phyloP scores from a whole-genome alignment of 2,329 filamentous ascomycete species.

The Exophiala mesophila region DNA sequence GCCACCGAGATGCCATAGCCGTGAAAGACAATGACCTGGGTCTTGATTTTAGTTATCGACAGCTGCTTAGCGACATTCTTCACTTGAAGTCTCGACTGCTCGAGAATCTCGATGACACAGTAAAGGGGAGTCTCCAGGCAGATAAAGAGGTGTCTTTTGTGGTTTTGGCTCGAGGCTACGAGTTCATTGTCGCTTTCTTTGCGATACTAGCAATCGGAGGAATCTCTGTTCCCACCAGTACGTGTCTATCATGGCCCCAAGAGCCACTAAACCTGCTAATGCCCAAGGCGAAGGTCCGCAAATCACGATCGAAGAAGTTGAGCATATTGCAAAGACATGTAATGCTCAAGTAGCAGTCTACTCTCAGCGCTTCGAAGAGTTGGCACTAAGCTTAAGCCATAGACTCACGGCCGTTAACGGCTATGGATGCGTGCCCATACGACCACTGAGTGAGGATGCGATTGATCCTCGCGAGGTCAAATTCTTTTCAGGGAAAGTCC shows the following conservation, averaged over 20 bases:
- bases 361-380: neutral
- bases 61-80: conserved; percentile 43
- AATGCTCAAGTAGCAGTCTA: neutral
- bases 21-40: conserved; percentile 28
- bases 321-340: conserved; percentile 22
- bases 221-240: conserved; percentile 41
- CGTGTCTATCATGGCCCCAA: neutral
- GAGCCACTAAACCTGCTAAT: neutral
- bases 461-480: conserved; percentile 20
- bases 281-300: conserved; percentile 2
- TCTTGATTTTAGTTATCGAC: conserved; percentile 33
- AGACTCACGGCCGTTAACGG: neutral
- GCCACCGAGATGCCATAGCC: conserved; percentile 22
- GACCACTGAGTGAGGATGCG: conserved; percentile 4
- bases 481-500: conserved; percentile 27
- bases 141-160: conserved; percentile 31
- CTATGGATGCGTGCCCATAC: neutral
- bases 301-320: conserved; percentile 27
- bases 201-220: conserved; percentile 45
- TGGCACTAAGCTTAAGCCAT: neutral
- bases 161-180: conserved; percentile 44
- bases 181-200: conserved; percentile 45
- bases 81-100: conserved; percentile 26
- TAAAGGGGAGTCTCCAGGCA: conserved; percentile 25
- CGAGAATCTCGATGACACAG: conserved; percentile 27